Conservation (phyloP, 2,329 filamentous ascomycete genomes). For the Arthrobotrys entomopaga region DNA sequence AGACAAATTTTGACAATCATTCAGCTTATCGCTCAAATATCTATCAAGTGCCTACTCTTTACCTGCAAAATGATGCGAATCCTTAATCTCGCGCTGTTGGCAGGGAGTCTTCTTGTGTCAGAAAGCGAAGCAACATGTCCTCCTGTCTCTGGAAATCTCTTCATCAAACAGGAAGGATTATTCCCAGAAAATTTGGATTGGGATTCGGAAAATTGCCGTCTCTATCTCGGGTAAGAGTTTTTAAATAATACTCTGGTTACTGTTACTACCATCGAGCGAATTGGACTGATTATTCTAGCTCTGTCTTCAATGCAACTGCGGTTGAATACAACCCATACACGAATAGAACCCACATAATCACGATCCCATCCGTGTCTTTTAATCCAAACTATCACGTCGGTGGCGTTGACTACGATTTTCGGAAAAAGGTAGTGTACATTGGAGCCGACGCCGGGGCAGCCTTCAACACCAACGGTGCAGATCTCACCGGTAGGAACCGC, state of each 20-base stretch:
- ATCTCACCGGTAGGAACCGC: constrained; percentile 10
- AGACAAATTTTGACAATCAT: no score
- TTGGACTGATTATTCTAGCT: neutral
- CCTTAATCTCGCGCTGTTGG: no score
- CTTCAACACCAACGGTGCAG: constrained; percentile 15
- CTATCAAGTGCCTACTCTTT: no score
- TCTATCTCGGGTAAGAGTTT: constrained; percentile 11
- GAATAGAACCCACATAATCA: constrained; percentile 1
- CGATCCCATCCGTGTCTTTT: constrained; percentile 4
- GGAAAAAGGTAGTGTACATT: constrained; percentile 10
- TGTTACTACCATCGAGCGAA: neutral
- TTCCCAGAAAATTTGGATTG: constrained; percentile 28
- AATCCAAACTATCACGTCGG: constrained; percentile 16
- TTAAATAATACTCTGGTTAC: no score
- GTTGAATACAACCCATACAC: constrained; percentile 21
- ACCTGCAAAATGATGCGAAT: no score
- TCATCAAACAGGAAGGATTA: constrained; percentile 12
- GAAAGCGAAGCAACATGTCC: neutral
- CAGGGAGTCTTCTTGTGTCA: no score
- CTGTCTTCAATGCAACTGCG: constrained; percentile 9
- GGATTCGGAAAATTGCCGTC: constrained; percentile 9
- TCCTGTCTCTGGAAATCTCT: constrained; percentile 2
- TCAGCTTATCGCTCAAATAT: no score
- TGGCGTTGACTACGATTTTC: constrained; percentile 17
- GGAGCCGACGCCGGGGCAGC: constrained; percentile 7